A percentile compares a stretch with the other conserved stretches of the same genome.
Conservation (phyloP, 306 rosid species). For the Vigna reflexopilosa region DNA sequence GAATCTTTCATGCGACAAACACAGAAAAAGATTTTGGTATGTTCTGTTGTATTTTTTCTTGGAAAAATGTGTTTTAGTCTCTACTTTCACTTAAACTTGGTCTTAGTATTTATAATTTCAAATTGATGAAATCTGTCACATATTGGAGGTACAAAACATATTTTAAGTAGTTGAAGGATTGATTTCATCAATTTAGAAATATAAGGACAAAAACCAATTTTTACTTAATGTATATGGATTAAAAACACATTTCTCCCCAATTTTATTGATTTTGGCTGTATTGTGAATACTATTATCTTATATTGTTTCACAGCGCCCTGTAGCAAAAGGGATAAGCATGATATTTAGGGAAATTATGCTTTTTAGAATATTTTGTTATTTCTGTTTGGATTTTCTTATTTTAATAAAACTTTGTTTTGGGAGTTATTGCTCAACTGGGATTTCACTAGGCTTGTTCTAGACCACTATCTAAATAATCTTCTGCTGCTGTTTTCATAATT, state of each 20-base stretch:
- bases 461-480: conserved; percentile 1
- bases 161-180: background rate
- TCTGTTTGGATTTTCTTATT: conserved; percentile 11
- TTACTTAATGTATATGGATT: background rate
- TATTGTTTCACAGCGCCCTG: conserved; percentile 28
- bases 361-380: conserved; percentile 13
- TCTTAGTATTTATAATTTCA: too few relatives aligned
- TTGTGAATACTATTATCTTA: conserved; percentile 2
- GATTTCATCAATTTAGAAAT: background rate
- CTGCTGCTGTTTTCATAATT: conserved; percentile 33
- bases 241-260: background rate
- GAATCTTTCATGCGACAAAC: conserved; percentile 86
- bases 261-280: conserved; percentile 35
- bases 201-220: too few relatives aligned
- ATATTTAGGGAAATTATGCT: conserved; percentile 18
- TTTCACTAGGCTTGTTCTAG: conserved; percentile 5
- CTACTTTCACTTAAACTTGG: too few relatives aligned
- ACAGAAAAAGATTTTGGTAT: conserved; percentile 86
- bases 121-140: background rate
- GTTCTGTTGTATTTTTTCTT: conserved; percentile 2
- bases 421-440: conserved; percentile 7
- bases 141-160: too few relatives aligned
- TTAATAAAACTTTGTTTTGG: background rate
- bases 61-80: background rate
- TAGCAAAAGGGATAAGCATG: background rate